Conservation (phyloP, 495 filamentous ascomycete genomes). For the Aspergillus wentii region DNA sequence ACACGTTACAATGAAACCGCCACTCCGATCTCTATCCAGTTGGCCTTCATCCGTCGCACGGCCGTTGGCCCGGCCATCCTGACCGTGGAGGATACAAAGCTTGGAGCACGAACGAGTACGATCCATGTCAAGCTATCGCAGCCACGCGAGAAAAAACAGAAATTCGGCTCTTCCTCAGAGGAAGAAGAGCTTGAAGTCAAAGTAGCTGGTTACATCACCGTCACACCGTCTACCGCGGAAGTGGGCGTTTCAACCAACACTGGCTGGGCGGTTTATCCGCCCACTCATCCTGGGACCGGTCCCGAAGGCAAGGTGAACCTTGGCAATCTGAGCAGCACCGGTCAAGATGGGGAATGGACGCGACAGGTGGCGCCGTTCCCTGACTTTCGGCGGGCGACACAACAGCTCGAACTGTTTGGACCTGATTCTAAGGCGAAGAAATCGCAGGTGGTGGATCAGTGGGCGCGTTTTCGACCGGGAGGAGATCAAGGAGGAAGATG, state of each 20-base stretch:
- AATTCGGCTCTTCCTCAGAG: too few relatives aligned
- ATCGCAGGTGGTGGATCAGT: conserved; percentile 58
- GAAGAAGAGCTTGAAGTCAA: conserved; percentile 40
- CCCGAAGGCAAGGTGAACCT: conserved; percentile 21
- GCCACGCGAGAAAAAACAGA: conserved; percentile 15
- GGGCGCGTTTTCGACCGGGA: conserved; percentile 49
- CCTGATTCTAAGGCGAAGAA: conserved; percentile 32
- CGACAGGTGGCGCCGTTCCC: conserved; percentile 32
- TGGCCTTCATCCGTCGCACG: conserved; percentile 69
- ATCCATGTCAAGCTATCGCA: conserved; percentile 65
- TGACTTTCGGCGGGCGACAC: conserved; percentile 48
- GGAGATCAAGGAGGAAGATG: conserved; percentile 42
- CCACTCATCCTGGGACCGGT: conserved; percentile 32
- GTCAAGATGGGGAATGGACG: conserved; percentile 25
- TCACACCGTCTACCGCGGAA: conserved; percentile 55
- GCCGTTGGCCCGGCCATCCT: conserved; percentile 57
- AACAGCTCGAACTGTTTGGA: conserved; percentile 50
- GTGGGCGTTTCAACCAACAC: conserved; percentile 53
- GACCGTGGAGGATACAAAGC: conserved; percentile 65
- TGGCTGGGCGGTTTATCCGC: conserved; percentile 42
- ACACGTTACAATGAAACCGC: conserved; percentile 54
- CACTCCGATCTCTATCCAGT: conserved; percentile 58
- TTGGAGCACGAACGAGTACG: conserved; percentile 63
- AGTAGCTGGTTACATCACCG: conserved; percentile 65
- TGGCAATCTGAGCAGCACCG: conserved; percentile 30